Conservation (phyloP, 495 filamentous ascomycete species). For the Annulohypoxylon bovei region DNA sequence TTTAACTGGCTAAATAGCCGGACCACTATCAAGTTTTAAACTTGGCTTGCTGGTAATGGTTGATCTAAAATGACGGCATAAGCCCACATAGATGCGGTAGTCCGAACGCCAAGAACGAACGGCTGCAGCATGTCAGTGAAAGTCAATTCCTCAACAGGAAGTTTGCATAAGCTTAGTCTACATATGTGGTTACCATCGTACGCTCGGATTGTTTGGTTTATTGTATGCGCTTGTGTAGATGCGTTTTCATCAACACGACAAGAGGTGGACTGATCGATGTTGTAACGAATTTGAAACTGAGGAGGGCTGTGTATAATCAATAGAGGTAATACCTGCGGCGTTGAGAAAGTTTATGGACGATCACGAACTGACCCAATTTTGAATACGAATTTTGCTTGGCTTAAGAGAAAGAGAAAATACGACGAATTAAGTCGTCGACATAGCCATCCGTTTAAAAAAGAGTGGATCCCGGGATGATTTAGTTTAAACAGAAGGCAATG, state of each 20-base stretch:
- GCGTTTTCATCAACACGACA: background rate
- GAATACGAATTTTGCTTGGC: slow-evolving; percentile 16
- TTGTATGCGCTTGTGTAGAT: background rate
- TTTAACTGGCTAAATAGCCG: slow-evolving; percentile 9
- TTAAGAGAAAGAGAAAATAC: background rate
- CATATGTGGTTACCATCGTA: background rate
- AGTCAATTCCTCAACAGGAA: background rate
- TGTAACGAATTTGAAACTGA: background rate
- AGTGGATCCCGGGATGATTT: slow-evolving; percentile 9
- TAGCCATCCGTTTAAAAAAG: slow-evolving; percentile 21
- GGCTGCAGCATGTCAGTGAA: slow-evolving; percentile 1
- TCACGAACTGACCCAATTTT: slow-evolving; percentile 3
- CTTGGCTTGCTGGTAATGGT: slow-evolving; percentile 31
- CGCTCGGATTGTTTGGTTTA: background rate
- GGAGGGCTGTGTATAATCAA: slow-evolving; percentile 9
- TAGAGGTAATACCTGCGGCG: too few species aligned
- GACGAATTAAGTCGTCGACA: background rate
- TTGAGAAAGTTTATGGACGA: background rate
- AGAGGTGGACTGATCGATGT: background rate
- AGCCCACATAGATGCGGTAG: slow-evolving; percentile 17
- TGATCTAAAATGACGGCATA: slow-evolving; percentile 31
- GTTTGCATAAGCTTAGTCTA: background rate
- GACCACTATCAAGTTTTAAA: slow-evolving; percentile 18
- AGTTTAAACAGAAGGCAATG: background rate
- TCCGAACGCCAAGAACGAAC: slow-evolving; percentile 6